Evolutionary conservation across 2,329 filamentous ascomycete genomes (phyloP).

Genomic region (Sordariomycetes sp.): DNA sequence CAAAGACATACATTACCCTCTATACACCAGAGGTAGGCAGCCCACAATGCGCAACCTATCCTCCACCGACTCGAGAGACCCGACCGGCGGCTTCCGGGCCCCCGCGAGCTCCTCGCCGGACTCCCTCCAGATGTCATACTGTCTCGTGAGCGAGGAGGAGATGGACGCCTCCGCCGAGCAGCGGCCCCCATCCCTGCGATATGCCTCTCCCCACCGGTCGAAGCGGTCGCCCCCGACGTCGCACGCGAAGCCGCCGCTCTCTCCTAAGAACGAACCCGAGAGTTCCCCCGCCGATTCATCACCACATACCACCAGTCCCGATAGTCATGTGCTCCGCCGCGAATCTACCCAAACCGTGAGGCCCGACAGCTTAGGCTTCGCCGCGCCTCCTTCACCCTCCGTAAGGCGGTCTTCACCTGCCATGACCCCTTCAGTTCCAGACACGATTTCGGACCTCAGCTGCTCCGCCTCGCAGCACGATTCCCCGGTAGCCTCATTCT

Average conservation of each 20-base stretch:
- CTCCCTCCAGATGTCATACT: slow-evolving; percentile 33
- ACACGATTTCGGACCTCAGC: slow-evolving; percentile 21
- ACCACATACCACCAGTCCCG: not conserved
- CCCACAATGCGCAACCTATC: not conserved
- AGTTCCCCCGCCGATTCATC: slow-evolving; percentile 3
- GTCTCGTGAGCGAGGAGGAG: slow-evolving; percentile 17
- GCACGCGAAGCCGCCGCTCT: not conserved
- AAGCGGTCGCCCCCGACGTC: not conserved
- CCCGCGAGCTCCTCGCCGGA: slow-evolving; percentile 17
- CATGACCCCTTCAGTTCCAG: not conserved
- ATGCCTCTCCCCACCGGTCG: not conserved
- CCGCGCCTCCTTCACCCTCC: not conserved
- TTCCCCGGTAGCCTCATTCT: slow-evolving; percentile 37
- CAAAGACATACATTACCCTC: not conserved
- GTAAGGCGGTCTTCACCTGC: slow-evolving; percentile 5
- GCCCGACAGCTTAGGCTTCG: slow-evolving; percentile 12
- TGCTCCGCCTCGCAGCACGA: slow-evolving; percentile 39
- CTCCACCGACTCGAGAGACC: not conserved
- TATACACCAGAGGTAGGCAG: not conserved
- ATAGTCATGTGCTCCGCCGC: not conserved
- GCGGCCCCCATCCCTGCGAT: not conserved
- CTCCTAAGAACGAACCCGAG: not conserved
- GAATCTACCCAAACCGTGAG: slow-evolving; percentile 15
- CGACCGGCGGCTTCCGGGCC: not conserved
- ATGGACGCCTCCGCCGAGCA: not conserved